Evolutionary conservation across 352 stramenopile genomes (phyloP).

Genomic region (Pythium sukuiense): DNA sequence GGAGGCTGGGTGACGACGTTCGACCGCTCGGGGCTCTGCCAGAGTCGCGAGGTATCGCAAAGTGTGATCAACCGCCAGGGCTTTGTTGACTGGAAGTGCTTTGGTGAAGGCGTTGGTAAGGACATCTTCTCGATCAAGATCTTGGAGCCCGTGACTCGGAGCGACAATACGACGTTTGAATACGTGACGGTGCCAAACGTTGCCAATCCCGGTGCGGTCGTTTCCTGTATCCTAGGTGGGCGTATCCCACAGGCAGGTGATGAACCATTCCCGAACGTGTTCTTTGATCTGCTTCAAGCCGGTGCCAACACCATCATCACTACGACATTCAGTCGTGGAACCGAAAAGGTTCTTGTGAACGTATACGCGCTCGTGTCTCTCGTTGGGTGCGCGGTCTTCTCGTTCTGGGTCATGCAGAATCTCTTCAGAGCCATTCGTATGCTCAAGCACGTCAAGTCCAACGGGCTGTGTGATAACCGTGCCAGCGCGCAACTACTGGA

Average conservation of each 20-base stretch:
- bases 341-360: conserved; percentile 24
- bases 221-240: conserved; percentile 23
- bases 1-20: conserved; percentile 12
- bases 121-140: conserved; percentile 11
- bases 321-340: conserved; percentile 19
- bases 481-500: conserved; percentile 12
- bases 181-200: background rate
- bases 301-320: conserved; percentile 26
- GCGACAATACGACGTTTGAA: conserved; percentile 17
- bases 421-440: background rate
- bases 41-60: background rate
- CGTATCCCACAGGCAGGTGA: conserved; percentile 15
- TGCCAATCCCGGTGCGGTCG: conserved; percentile 11
- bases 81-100: conserved; percentile 10
- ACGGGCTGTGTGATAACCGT: conserved; percentile 6
- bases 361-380: conserved; percentile 25
- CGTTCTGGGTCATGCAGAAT: conserved; percentile 14
- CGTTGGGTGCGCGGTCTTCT: conserved; percentile 19
- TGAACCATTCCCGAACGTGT: conserved; percentile 20
- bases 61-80: conserved; percentile 18
- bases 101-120: conserved; percentile 12
- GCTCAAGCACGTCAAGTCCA: background rate
- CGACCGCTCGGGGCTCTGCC: conserved; percentile 16
- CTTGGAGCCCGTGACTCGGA: background rate
- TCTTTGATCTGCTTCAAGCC: conserved; percentile 15